Evolutionary conservation across 176 grass and related monocot species (phyloP).

Genomic region (Rhipidocladum racemiflorum): DNA sequence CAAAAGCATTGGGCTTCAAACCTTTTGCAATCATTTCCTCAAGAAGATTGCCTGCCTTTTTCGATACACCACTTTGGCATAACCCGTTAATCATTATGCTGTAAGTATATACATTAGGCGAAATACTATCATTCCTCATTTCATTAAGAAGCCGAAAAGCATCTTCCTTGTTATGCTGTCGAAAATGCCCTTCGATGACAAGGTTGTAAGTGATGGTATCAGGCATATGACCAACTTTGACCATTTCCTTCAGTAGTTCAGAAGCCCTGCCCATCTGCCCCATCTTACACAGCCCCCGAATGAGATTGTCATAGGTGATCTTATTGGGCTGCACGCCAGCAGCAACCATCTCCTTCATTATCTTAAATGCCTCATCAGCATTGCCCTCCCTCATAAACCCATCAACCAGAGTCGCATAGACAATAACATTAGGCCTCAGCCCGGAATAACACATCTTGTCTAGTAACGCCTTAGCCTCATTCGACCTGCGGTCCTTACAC

Average conservation of each 20-base stretch:
- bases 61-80: constrained; percentile 48
- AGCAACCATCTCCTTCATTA: constrained; percentile 54
- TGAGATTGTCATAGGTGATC: constrained; percentile 55
- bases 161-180: constrained; percentile 31
- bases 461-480: constrained; percentile 55
- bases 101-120: constrained; percentile 61
- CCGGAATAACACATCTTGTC: constrained; percentile 50
- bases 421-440: constrained; percentile 38
- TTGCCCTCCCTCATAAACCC: constrained; percentile 66
- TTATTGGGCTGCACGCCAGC: constrained; percentile 54
- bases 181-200: constrained; percentile 56
- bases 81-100: constrained; percentile 54
- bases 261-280: constrained; percentile 49
- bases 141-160: constrained; percentile 47
- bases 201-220: constrained; percentile 54
- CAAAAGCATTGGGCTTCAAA: constrained; percentile 51
- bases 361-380: constrained; percentile 38
- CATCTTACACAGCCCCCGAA: constrained; percentile 55
- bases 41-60: constrained; percentile 46
- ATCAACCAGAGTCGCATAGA: constrained; percentile 63
- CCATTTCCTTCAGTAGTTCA: constrained; percentile 53
- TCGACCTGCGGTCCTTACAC: constrained; percentile 41
- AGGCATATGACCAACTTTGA: constrained; percentile 37
- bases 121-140: constrained; percentile 48
- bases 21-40: constrained; percentile 61